Percentiles rank a stretch among this genome's conserved stretches.
Conservation (phyloP, 768 basidiomycete species). For the Tulasnella sp. region DNA sequence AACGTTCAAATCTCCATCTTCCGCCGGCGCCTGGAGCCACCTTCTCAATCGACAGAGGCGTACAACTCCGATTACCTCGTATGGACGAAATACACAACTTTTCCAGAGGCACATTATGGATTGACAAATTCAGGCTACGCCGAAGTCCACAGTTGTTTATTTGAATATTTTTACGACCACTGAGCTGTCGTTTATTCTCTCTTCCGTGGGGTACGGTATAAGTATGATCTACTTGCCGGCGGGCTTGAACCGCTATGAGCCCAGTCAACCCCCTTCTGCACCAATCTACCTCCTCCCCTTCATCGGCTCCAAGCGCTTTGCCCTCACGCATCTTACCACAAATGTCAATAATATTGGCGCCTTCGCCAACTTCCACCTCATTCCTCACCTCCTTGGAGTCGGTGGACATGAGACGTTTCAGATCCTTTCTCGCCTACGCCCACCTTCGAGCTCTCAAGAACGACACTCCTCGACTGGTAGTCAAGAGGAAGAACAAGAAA, state of each 20-base stretch:
- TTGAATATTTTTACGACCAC: background rate
- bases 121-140: background rate
- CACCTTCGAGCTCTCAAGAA: background rate
- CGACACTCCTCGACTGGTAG: background rate
- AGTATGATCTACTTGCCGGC: background rate
- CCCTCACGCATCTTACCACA: background rate
- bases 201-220: background rate
- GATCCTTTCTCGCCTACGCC: background rate
- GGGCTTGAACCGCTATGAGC: background rate
- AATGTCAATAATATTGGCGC: background rate
- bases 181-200: background rate
- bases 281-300: background rate
- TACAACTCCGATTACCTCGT: background rate
- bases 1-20: background rate
- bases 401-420: background rate
- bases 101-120: background rate
- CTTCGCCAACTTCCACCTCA: background rate
- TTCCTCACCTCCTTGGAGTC: background rate
- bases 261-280: background rate
- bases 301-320: background rate
- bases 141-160: background rate
- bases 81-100: background rate
- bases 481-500: background rate
- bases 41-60: background rate
- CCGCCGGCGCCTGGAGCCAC: background rate